phyloP scores from a whole-genome alignment of 169 alveolate species.

The Plasmodium inui region DNA sequence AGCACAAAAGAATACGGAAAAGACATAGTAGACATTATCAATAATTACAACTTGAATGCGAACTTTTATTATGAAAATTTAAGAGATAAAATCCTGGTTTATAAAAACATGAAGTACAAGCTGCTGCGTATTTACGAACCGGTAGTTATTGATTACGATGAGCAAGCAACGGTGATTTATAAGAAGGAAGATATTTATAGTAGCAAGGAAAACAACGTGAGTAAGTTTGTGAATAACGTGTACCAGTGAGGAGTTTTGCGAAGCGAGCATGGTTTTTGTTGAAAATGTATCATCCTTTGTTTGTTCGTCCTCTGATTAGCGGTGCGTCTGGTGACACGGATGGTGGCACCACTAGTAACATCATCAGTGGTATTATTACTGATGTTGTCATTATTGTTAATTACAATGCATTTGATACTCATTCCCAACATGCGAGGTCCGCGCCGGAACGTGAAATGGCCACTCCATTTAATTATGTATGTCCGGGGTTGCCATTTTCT shows the following conservation, averaged over 20 bases:
- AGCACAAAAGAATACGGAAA: constrained; percentile 53
- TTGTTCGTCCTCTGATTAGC: background rate
- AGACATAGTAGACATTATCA: constrained; percentile 36
- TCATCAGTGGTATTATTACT: background rate
- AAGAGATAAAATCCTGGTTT: constrained; percentile 56
- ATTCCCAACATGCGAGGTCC: background rate
- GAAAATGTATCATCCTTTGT: constrained; percentile 5
- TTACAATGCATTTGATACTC: background rate
- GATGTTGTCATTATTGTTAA: background rate
- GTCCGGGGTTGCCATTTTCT: background rate
- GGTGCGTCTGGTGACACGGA: background rate
- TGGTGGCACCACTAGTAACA: background rate
- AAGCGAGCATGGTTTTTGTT: background rate
- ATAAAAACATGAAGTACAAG: constrained; percentile 45
- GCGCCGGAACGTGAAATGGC: background rate
- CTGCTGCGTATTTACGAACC: constrained; percentile 53
- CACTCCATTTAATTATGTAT: background rate
- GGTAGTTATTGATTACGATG: constrained; percentile 64
- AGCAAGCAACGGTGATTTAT: constrained; percentile 75
- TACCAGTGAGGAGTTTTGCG: constrained; percentile 11
- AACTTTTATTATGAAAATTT: constrained; percentile 42
- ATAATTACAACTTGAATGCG: constrained; percentile 48
- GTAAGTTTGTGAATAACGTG: constrained; percentile 71
- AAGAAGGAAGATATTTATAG: constrained; percentile 71
- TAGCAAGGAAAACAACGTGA: constrained; percentile 57